phyloP scores from a whole-genome alignment of 306 rosid genomes.

The Cicer arietinum region DNA sequence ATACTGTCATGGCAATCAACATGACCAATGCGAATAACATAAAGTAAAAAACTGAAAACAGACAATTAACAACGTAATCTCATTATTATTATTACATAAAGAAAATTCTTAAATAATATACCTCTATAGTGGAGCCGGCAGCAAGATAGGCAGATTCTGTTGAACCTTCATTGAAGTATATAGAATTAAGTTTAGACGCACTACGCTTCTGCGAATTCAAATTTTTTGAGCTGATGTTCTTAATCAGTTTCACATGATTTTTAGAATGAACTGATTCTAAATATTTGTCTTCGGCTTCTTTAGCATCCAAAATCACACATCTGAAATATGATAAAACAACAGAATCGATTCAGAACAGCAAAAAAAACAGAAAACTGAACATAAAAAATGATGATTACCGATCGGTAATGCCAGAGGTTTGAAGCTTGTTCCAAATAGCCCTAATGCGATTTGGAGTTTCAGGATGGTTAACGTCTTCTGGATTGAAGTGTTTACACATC shows the following conservation, averaged over 20 bases:
- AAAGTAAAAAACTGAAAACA: slow-evolving; percentile 11
- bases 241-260: slow-evolving; percentile 67
- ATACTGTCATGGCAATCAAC: slow-evolving; percentile 5
- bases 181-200: slow-evolving; percentile 62
- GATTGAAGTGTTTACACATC: slow-evolving; percentile 74
- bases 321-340: slow-evolving; percentile 51
- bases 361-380: too few relatives aligned
- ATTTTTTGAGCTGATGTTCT: slow-evolving; percentile 67
- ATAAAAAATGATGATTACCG: slow-evolving; percentile 49
- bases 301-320: slow-evolving; percentile 79
- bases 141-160: slow-evolving; percentile 93
- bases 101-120: slow-evolving; percentile 37
- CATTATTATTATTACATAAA: background rate
- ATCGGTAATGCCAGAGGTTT: slow-evolving; percentile 54
- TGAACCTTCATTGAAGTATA: slow-evolving; percentile 84
- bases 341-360: slow-evolving; percentile 13
- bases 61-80: background rate
- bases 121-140: slow-evolving; percentile 84
- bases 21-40: background rate
- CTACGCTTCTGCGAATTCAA: slow-evolving; percentile 52
- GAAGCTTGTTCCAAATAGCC: slow-evolving; percentile 77
- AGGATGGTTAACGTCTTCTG: slow-evolving; percentile 65
- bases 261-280: slow-evolving; percentile 67
- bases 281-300: slow-evolving; percentile 72
- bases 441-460: slow-evolving; percentile 79